Conservation (phyloP, 331 rosid species). For the Rosa hybrid region DNA sequence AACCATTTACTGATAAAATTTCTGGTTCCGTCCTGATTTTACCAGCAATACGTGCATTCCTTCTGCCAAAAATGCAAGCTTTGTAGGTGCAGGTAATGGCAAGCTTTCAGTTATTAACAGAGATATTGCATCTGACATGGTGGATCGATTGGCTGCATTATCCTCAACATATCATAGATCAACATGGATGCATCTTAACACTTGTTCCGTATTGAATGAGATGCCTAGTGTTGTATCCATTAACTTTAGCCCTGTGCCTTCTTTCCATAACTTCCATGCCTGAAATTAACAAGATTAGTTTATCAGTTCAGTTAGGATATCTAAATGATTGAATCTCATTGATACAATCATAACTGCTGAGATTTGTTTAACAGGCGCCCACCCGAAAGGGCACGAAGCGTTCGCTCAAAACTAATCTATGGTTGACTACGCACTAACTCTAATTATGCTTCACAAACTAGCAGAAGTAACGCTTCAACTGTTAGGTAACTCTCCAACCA, state of each 20-base stretch:
- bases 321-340: no score
- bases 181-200: not conserved
- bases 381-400: no score
- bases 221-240: not conserved
- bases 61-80: not conserved
- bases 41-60: not conserved
- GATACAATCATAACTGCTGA: not conserved
- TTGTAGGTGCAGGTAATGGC: not conserved
- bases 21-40: not conserved
- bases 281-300: not conserved
- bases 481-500: no score
- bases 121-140: not conserved
- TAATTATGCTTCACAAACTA: conserved; percentile 5
- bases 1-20: not conserved
- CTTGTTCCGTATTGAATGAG: not conserved
- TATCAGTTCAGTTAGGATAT: not conserved
- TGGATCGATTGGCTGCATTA: not conserved
- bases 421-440: no score
- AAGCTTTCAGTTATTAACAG: not conserved
- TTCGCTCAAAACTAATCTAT: no score
- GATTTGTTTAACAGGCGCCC: not conserved
- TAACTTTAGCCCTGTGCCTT: not conserved
- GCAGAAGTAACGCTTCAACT: no score
- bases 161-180: not conserved
- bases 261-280: conserved; percentile 1